These are phyloP conservation scores for Fusarium euwallaceae DNA, from an alignment of 2,329 filamentous ascomycete genomes.

Conservation along the genomic window DNA sequence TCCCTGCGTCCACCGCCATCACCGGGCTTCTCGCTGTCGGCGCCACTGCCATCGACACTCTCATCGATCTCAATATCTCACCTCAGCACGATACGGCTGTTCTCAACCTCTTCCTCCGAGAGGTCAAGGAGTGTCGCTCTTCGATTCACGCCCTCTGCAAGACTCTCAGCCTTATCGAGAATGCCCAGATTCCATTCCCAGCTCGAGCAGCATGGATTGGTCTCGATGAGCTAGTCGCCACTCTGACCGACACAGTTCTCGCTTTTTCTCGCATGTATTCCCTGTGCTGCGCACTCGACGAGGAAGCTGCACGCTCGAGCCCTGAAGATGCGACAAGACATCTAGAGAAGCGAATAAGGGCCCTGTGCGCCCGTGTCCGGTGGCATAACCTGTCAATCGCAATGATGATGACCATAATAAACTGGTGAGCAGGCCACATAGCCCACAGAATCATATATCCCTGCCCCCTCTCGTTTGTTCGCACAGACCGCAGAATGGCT, in stretches of 20 bases:
- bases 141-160: constrained; percentile 54
- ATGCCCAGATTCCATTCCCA: constrained; percentile 51
- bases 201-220: constrained; percentile 54
- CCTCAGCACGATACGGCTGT: constrained; percentile 45
- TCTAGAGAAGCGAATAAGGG: constrained; percentile 46
- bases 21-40: constrained; percentile 54
- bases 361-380: constrained; percentile 51
- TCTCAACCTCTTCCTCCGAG: constrained; percentile 51
- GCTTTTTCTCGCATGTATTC: constrained; percentile 52
- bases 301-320: constrained; percentile 33
- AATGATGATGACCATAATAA: constrained; percentile 56
- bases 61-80: constrained; percentile 52
- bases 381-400: constrained; percentile 57
- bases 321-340: constrained; percentile 33
- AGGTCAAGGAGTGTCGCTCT: constrained; percentile 55
- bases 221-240: constrained; percentile 52
- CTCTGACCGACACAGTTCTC: constrained; percentile 53
- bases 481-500: background rate
- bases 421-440: constrained; percentile 49
- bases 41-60: constrained; percentile 51
- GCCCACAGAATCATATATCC: background rate
- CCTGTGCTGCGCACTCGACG: constrained; percentile 46
- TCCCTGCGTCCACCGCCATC: constrained; percentile 54
- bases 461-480: background rate
- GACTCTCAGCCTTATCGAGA: constrained; percentile 51